phyloP scores from a whole-genome alignment of 306 rosid genomes.

The Sicyos baderoa region DNA sequence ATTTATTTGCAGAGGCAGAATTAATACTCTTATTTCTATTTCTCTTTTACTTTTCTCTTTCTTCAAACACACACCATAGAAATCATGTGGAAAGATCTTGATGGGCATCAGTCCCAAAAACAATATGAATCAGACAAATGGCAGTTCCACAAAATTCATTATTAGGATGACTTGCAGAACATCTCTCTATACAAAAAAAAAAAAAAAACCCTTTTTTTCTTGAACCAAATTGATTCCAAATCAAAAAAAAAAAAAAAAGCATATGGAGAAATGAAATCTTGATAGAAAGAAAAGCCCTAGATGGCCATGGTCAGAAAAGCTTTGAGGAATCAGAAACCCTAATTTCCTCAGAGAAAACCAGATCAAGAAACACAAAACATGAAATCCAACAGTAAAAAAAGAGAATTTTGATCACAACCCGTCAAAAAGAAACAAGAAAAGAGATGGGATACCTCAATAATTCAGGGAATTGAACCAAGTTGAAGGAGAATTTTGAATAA shows the following conservation, averaged over 20 bases:
- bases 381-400: constrained; percentile 4
- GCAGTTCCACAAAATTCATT: not conserved
- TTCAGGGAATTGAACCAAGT: not conserved
- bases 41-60: constrained; percentile 9
- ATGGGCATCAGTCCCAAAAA: constrained; percentile 19
- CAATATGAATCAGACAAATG: constrained; percentile 8
- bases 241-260: not conserved
- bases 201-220: not conserved
- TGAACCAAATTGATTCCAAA: not conserved
- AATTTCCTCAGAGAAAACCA: not conserved
- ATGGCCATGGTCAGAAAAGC: constrained; percentile 5
- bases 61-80: not conserved
- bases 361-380: not conserved
- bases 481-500: not conserved
- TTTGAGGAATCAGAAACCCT: not conserved
- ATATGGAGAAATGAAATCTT: not conserved
- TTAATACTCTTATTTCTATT: constrained; percentile 12
- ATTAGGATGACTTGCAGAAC: not conserved
- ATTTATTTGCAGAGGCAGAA: not conserved
- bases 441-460: not conserved
- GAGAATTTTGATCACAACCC: not conserved
- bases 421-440: not conserved
- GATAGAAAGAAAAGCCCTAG: not conserved
- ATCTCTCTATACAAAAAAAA: not conserved
- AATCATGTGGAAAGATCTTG: not conserved